A percentile compares a stretch with the other conserved stretches of the same genome.
These are phyloP conservation scores for Stachybotrys chartarum DNA, from an alignment of 2,329 filamentous ascomycete species.

Conservation along the genomic window DNA sequence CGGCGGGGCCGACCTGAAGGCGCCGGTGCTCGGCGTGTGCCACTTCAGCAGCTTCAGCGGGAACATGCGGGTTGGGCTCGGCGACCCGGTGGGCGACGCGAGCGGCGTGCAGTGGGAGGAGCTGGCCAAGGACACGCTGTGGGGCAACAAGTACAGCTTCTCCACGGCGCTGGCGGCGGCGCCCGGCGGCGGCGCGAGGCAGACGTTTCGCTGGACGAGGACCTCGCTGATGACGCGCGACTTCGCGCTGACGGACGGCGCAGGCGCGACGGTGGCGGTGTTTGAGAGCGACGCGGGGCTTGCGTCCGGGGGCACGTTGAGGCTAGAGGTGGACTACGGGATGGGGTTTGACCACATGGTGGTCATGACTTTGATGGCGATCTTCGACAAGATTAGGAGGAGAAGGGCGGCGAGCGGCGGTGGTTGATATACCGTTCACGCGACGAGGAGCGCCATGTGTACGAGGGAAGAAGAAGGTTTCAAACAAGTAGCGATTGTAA, in stretches of 20 bases:
- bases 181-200: neutral
- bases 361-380: neutral
- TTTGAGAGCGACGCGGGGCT: neutral
- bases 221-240: neutral
- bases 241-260: neutral
- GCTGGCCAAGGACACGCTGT: neutral
- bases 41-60: neutral
- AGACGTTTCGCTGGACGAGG: neutral
- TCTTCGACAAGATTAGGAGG: neutral
- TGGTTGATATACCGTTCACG: neutral
- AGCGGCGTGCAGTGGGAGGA: neutral
- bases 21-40: neutral
- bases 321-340: neutral
- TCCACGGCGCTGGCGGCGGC: neutral
- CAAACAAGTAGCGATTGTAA: too few species aligned
- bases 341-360: neutral
- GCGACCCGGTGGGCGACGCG: neutral
- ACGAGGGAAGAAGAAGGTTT: too few species aligned
- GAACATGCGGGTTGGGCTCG: neutral
- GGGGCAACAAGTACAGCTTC: neutral
- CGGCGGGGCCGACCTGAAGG: neutral
- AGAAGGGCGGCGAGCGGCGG: neutral
- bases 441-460: too few species aligned
- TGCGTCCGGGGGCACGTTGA: neutral
- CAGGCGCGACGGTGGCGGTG: neutral